These are phyloP conservation scores for Tolypocladium ovalisporum DNA, from an alignment of 2,329 filamentous ascomycete genomes.

Conservation along the genomic window DNA sequence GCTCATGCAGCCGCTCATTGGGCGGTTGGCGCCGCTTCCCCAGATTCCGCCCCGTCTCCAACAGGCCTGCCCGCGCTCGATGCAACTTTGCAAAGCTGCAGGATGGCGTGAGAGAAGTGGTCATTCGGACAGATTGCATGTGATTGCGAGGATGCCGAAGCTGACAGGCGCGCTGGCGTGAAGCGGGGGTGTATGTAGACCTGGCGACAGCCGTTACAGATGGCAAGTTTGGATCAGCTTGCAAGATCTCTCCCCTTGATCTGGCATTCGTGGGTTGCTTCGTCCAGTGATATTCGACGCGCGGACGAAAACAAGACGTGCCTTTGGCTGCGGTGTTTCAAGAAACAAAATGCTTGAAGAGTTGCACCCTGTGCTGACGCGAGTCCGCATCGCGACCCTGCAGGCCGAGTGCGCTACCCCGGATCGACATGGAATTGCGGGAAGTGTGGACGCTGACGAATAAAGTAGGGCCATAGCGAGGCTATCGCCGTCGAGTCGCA, in stretches of 20 bases:
- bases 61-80: background rate
- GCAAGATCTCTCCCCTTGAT: no score
- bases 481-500: constrained; percentile 1
- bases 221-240: background rate
- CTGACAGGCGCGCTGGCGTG: background rate
- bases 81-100: background rate
- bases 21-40: background rate
- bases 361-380: constrained; percentile 29
- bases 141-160: background rate
- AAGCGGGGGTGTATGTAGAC: background rate
- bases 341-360: constrained; percentile 24
- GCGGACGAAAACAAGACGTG: background rate
- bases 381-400: constrained; percentile 36
- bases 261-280: background rate
- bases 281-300: background rate
- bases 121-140: background rate
- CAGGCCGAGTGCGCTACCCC: constrained; percentile 33
- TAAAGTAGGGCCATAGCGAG: constrained; percentile 2
- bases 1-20: background rate
- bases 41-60: background rate
- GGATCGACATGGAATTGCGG: background rate
- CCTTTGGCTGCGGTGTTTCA: background rate
- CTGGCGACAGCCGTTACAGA: background rate
- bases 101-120: background rate
- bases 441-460: background rate